Evolutionary conservation across 179 eudicot genomes (phyloP), one percentile per base, ranked within the genome.

Genomic region (Patellifolia procumbens): DNA sequence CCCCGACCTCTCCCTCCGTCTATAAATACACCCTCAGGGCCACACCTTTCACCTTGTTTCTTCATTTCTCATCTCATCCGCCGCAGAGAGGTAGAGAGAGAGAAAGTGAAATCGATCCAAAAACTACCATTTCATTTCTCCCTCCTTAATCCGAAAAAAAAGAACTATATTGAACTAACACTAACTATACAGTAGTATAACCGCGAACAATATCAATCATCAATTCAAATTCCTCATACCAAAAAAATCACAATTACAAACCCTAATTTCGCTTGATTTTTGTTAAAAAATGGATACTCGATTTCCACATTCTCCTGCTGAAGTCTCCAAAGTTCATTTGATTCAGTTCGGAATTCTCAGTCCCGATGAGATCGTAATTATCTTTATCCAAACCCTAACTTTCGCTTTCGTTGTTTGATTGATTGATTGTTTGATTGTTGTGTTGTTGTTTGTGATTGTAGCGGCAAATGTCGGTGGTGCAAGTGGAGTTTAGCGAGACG

Each of bases 391-490:
- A 70, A 68, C 60, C 81, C 67, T 35, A 49, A 70, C 39, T 13
- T 29, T 28, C 34, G 8, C 42, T 68, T 80, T 70, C 45, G 24
- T 56, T 17, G n/a, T 13, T 24, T 34, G 29, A n/a, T 22, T 15
- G 17, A 34, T 46, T 45, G 34, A 3, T 66, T 1, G 35, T 28
- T 62, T 43, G 58, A 28, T 24, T 20, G 46, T 15, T 68, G 60
- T 49, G 11, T 42, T 83, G 45, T 2, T 74, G 67, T 48, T 15
- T 45, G 72, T 61, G 24, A 46, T 52, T 83, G 87, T 91, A 96
- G 98, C 86, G 99, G 80, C 99, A 96, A 96, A 94, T 96, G 99
- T 96, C 99, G 3, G 99, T 96, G 53, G 93, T 92, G 81, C 93
- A 96, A 83, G 87, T 96, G 26, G 95, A 94, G 87, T 92, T 85